These are phyloP conservation scores for Abrus precatorius DNA, from an alignment of 306 rosid species.

Conservation along the genomic window DNA sequence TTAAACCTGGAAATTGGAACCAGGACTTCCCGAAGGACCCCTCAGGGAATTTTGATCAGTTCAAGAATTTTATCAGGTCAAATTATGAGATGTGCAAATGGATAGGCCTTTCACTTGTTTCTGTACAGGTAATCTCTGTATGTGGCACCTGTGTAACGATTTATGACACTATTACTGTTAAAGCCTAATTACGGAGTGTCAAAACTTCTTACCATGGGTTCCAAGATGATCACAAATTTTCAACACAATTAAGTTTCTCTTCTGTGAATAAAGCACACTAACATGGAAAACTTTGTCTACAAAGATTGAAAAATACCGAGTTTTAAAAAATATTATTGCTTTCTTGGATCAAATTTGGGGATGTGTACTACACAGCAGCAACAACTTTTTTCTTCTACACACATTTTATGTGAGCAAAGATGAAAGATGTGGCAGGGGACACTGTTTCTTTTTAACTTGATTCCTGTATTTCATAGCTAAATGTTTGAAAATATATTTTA, in stretches of 20 bases:
- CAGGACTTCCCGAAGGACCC: constrained; percentile 91
- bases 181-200: constrained; percentile 3
- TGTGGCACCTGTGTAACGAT: constrained; percentile 20
- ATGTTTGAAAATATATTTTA: constrained; percentile 10
- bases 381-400: neutral
- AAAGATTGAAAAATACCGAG: neutral
- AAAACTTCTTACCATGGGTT: constrained; percentile 13
- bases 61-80: constrained; percentile 69
- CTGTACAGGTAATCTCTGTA: constrained; percentile 68
- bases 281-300: constrained; percentile 11
- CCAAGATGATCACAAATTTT: constrained; percentile 29
- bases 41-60: constrained; percentile 67
- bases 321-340: neutral
- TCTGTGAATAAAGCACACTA: neutral
- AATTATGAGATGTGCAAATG: constrained; percentile 80
- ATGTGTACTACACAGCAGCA: constrained; percentile 21
- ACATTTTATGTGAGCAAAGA: constrained; percentile 12
- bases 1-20: constrained; percentile 40
- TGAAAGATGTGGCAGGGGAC: neutral
- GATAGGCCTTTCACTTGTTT: constrained; percentile 71
- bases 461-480: constrained; percentile 1
- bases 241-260: neutral
- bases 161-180: neutral
- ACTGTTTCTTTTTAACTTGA: constrained; percentile 1
- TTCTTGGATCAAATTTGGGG: constrained; percentile 33